Evolutionary conservation across 75 land plant species (phyloP), one percentile per base, ranked within the genome.

Genomic region (Selaginella moellendorffii): DNA sequence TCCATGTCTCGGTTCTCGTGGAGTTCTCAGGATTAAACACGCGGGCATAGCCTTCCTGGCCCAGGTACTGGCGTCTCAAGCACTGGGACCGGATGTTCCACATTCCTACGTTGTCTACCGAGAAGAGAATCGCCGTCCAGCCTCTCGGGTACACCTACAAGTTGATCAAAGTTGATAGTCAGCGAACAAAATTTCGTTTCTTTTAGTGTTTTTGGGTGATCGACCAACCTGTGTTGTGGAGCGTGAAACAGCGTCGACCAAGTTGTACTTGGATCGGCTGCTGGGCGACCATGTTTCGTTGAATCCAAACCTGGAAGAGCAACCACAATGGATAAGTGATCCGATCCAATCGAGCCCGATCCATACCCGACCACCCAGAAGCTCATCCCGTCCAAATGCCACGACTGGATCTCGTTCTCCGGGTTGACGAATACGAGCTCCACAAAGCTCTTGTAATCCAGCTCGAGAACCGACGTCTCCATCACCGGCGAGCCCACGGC

Each of bases 311-410:
- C 46, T 36, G 46, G 10, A 36, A 5, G 14, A 36, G 46, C 14
- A 36, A 5, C 10, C 46, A 36, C 14, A 36, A 36, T 14, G 5
- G 5, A 14, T 36, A 14, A 5, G 46, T 36, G 46, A 5, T 5
- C 14, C 10, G 5, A 14, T 36, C 10, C 46, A 14, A 5, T 5
- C 46, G 46, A 5, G 14, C 46, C 5, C 14, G 46, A 14, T 36
- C 5, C 59, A 8, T 56, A 56, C 59, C 59, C 59, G 21, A 56
- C 59, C 5, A 56, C 59, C 21, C 21, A 56, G 59, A 56, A 56
- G 24, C 19, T 56, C 5, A 21, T 2, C n/a, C 59, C 59, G 21
- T 56, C 59, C 19, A 56, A 9, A 21, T 56, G 59, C 59, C 59
- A 56, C 17, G n/a, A 8, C n/a, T 56, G 59, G 21, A 56, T 24